A percentile compares a stretch with the other conserved stretches of the same genome.
phyloP scores from a whole-genome alignment of 2,329 filamentous ascomycete genomes.

The Cytospora mali region DNA sequence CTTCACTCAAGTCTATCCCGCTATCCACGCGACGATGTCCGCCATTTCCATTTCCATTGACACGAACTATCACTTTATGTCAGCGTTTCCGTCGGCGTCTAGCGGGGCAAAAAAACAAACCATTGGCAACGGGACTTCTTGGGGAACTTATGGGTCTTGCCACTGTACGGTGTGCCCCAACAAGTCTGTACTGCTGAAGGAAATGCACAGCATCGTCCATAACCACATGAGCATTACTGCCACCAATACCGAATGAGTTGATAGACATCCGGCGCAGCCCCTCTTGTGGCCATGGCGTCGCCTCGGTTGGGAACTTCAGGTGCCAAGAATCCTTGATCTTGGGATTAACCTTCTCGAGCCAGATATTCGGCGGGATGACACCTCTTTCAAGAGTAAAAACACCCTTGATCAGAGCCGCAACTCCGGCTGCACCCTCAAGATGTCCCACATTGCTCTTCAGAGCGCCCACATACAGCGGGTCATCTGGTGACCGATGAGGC shows the following conservation, averaged over 20 bases:
- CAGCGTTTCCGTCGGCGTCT: background rate
- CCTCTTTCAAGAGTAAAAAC: constrained; percentile 32
- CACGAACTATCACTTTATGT: background rate
- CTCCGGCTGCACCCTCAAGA: constrained; percentile 32
- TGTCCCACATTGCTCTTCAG: constrained; percentile 37
- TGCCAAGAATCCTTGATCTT: constrained; percentile 30
- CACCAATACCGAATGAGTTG: constrained; percentile 39
- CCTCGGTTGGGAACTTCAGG: constrained; percentile 28
- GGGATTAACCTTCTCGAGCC: constrained; percentile 32
- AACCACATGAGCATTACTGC: constrained; percentile 36
- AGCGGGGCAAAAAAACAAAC: background rate
- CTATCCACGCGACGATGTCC: constrained; percentile 9
- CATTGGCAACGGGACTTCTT: background rate
- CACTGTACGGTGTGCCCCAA: constrained; percentile 16
- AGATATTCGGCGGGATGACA: constrained; percentile 33
- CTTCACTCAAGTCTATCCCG: constrained; percentile 8
- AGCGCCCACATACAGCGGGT: constrained; percentile 31
- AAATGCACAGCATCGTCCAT: constrained; percentile 23
- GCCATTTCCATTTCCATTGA: no score
- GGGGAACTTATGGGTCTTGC: constrained; percentile 23
- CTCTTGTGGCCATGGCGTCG: constrained; percentile 25
- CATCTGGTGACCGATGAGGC: constrained; percentile 18
- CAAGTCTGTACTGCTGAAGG: constrained; percentile 14
- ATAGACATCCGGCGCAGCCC: constrained; percentile 34
- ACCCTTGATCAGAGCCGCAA: constrained; percentile 33